A percentile compares a stretch with the other conserved stretches of the same genome.
Evolutionary conservation across 2,329 filamentous ascomycete genomes (phyloP).

Genomic region (Cadophora sp.): DNA sequence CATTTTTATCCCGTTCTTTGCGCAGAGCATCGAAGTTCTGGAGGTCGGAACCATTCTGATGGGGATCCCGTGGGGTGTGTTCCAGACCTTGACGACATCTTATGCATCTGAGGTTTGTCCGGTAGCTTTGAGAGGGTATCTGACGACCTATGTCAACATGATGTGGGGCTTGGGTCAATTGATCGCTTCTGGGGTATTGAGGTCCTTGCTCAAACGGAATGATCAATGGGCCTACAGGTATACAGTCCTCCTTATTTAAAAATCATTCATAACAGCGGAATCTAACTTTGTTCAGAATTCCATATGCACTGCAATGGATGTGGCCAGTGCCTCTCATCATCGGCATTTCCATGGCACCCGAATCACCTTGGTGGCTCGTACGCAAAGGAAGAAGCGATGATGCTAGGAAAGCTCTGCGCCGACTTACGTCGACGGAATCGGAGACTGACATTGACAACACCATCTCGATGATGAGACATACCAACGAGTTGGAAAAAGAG

Average conservation of each 20-base stretch:
- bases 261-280: background rate
- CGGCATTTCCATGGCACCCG: conserved; percentile 52
- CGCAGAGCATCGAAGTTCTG: conserved; percentile 52
- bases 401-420: conserved; percentile 9
- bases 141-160: conserved; percentile 56
- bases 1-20: conserved; percentile 57
- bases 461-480: conserved; percentile 60
- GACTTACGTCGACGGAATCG: conserved; percentile 5
- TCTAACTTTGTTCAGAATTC: background rate
- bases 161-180: conserved; percentile 59
- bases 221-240: conserved; percentile 54
- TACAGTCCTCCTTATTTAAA: too few relatives aligned
- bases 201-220: conserved; percentile 48
- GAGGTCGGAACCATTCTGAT: conserved; percentile 52
- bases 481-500: conserved; percentile 60
- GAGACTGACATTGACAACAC: conserved; percentile 19
- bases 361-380: conserved; percentile 34
- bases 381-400: conserved; percentile 1
- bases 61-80: conserved; percentile 55
- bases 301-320: conserved; percentile 52
- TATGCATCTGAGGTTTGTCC: conserved; percentile 47
- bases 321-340: conserved; percentile 55
- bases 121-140: conserved; percentile 42
- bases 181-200: conserved; percentile 55
- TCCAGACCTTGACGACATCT: conserved; percentile 45